Base-by-base conservation (phyloP, 1,139 yeast genomes). In the Trichomonascaceae sp. region DNA sequence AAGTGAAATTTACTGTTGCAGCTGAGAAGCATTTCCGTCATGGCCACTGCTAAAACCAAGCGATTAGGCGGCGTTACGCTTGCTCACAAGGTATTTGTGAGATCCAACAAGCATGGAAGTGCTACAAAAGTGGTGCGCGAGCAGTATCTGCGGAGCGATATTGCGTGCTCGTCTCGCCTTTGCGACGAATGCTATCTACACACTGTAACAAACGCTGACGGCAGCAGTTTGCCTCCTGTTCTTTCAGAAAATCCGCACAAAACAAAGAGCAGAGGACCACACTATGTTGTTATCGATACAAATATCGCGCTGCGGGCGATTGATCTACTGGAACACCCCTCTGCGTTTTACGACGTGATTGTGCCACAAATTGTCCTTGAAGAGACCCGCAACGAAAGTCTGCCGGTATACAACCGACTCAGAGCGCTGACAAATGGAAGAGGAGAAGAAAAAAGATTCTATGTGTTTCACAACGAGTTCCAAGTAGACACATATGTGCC, bases 391-490 rank as follows among this genome's bases (percentile, higher is more conserved):
- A 85, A 84, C 53, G 67, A 80, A 50, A 81, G 94, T 30, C 72
- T 76, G 48, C 96, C 98, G 2, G 76, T 87, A 18, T 92, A 87
- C 52, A 77, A 80, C 47, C 68, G 98, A 50, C 59, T 89, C 34
- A 69, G 97, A 48, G 71, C 80, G 4, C 62, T 92, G 30, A 76
- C 84, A 13, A 76, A 74, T 47, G 54, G 58, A 26, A 37, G 43
- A 8, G 75, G 76, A 33, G 87, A 79, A 38, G 82, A 74, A 31
- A 92, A 89, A 56, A 65, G 97, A 42, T 84, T 87, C 51, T 71
- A 81, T 29, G 93, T 89, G 3, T 89, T 81, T 57, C 97, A 92
- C 57, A 92, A 92, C 56, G 98, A 89, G 54, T 92, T 85, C 55
- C 71, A 71, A 45, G 73, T 74, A 43, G 72, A 68, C 9, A 84